Base-by-base conservation (phyloP, 2,329 filamentous ascomycete genomes). In the Diaporthe citri region DNA sequence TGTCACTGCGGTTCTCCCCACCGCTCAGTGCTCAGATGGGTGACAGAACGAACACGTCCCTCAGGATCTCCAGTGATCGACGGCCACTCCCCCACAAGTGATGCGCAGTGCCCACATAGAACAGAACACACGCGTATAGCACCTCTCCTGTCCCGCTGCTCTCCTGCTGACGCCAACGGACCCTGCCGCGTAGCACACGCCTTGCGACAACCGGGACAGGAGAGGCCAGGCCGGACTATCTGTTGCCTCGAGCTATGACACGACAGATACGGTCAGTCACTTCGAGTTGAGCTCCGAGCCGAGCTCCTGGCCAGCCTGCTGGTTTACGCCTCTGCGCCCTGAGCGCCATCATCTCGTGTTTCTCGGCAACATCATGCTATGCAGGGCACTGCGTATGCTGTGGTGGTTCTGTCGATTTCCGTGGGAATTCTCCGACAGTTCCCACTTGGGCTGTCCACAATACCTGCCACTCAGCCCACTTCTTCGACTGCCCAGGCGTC, bases 311-410 rank as follows among this genome's bases (percentile, higher is more conserved):
- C 13, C 56, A 13, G 34, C 15, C 43, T 48, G 34, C 34, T 60
- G 56, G 9, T 60, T 22, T 17, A n/a, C 17, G 56, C 56, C 56
- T 59, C 56, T 17, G 12, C 25, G 13, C n/a, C 46, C 51, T 34
- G 25, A 8, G 36, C n/a, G 25, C 34, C 67, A n/a, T 71, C 69
- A 59, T 71, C 41, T 71, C 69, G 55, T 46, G 69, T 62, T 62
- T 34, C 57, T 31, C 56, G 25, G 34, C 69, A 36, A 12, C 52
- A 57, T 36, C 55, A 34, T 25, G 28, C 34, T 31, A 31, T 41
- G 36, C 28, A 25, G 55, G 46, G 25, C 55, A 12, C 55, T n/a
- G 31, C 31, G 55, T 36, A 43, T n/a, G 48, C n/a, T n/a, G 66
- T 70, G 39, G 13, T 71, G 41, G 25, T 71, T n/a, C 28, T 59